phyloP scores from a whole-genome alignment of 2,329 filamentous ascomycete genomes.

The Cercospora sp. region DNA sequence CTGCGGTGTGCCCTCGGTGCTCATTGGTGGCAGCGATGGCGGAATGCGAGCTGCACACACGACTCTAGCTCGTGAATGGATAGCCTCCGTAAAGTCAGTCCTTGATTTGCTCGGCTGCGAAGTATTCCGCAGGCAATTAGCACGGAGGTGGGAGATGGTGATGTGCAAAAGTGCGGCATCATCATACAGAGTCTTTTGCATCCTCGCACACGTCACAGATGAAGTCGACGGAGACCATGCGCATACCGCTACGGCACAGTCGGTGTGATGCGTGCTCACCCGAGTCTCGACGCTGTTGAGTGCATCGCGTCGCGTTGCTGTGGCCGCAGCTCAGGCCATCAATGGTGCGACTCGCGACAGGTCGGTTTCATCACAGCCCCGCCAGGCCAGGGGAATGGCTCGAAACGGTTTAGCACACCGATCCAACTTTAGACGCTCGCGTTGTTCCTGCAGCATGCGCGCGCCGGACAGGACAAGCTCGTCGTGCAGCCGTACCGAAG shows the following conservation, averaged over 20 bases:
- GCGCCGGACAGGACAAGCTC: not conserved
- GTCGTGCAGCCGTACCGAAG: not conserved
- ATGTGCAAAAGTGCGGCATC: not conserved
- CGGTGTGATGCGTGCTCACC: not conserved
- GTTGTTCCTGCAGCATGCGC: not conserved
- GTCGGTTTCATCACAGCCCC: not conserved
- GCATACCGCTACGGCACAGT: not conserved
- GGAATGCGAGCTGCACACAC: not conserved
- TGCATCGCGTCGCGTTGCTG: not conserved
- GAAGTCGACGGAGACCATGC: not conserved
- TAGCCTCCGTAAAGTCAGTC: not conserved
- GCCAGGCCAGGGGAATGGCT: not conserved
- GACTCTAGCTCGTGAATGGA: constrained; percentile 2
- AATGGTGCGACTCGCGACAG: not conserved
- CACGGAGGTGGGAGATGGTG: not conserved
- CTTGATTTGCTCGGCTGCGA: constrained; percentile 6
- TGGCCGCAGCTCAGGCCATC: not conserved
- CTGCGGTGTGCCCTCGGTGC: not conserved
- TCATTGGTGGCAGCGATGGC: not conserved
- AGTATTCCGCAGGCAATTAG: not conserved
- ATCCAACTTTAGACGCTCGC: not conserved
- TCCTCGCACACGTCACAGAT: not conserved
- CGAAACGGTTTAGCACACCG: not conserved
- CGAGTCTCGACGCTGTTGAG: not conserved
- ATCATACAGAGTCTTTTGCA: not conserved